These are phyloP conservation scores for Phoenix dactylifera DNA, from an alignment of 176 grass and related monocot species.

Conservation along the genomic window DNA sequence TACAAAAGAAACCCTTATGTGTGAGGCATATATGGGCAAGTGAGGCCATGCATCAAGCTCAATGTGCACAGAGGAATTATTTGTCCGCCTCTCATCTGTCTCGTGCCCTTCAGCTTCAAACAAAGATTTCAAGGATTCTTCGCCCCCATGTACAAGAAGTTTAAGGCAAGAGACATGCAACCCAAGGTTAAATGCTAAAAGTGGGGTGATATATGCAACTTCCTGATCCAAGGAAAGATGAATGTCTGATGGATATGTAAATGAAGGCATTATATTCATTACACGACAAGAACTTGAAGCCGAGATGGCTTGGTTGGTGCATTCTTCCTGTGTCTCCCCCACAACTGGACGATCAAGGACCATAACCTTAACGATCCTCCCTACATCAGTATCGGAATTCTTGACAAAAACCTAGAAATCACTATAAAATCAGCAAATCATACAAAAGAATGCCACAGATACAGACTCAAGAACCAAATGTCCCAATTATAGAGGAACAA, in stretches of 20 bases:
- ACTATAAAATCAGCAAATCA: background rate
- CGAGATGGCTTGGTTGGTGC: constrained; percentile 5
- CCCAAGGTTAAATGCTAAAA: constrained; percentile 92
- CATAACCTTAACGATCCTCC: constrained; percentile 64
- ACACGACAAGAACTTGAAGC: constrained; percentile 18
- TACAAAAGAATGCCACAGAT: too few species aligned
- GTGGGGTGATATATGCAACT: constrained; percentile 65
- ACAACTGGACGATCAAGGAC: constrained; percentile 40
- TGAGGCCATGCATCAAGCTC: constrained; percentile 64
- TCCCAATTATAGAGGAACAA: background rate
- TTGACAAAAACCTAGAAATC: constrained; percentile 72
- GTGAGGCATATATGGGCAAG: constrained; percentile 68
- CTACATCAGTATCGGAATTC: constrained; percentile 74
- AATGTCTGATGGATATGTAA: constrained; percentile 20
- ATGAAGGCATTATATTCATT: constrained; percentile 57
- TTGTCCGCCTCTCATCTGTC: constrained; percentile 3
- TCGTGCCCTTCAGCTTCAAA: constrained; percentile 17
- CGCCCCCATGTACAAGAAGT: constrained; percentile 46
- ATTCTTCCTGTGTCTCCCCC: constrained; percentile 14
- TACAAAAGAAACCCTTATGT: constrained; percentile 76
- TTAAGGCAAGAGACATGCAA: constrained; percentile 69
- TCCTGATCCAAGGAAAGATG: constrained; percentile 21
- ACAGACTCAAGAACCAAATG: too few species aligned
- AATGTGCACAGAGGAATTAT: constrained; percentile 36
- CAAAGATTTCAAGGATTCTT: constrained; percentile 45